phyloP scores from a whole-genome alignment of 1,139 yeast species.

The Blastobotrys capitulatus region DNA sequence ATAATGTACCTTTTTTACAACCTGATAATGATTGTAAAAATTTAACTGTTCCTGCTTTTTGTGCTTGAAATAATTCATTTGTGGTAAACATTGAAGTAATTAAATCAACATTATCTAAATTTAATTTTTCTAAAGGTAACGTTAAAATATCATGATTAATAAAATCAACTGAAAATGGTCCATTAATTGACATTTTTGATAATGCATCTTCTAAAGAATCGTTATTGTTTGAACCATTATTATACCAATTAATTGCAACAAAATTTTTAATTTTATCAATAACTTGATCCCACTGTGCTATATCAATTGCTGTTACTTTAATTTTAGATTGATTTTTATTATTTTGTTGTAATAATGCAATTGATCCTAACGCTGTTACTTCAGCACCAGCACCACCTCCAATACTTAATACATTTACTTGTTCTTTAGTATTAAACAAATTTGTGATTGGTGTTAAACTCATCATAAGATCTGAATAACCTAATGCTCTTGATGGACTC shows the following conservation, averaged over 20 bases:
- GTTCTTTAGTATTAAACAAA: slow-evolving; percentile 10
- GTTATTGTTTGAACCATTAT: slow-evolving; percentile 3
- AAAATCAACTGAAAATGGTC: slow-evolving; percentile 42
- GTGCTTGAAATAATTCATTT: slow-evolving; percentile 72
- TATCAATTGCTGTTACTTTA: slow-evolving; percentile 56
- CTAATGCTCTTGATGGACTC: slow-evolving; percentile 78
- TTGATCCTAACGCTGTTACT: slow-evolving; percentile 60
- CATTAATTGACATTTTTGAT: slow-evolving; percentile 12
- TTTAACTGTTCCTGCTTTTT: slow-evolving; percentile 54
- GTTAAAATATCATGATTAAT: slow-evolving; percentile 44
- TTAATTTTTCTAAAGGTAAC: slow-evolving; percentile 23
- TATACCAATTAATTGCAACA: slow-evolving; percentile 30
- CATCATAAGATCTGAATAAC: slow-evolving; percentile 62
- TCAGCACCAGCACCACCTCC: slow-evolving; percentile 95
- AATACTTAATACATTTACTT: slow-evolving; percentile 49
- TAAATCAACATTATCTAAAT: slow-evolving; percentile 33
- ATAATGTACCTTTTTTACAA: slow-evolving; percentile 51
- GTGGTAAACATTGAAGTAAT: slow-evolving; percentile 79
- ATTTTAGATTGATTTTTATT: slow-evolving; percentile 24
- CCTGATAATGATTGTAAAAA: slow-evolving; percentile 47
- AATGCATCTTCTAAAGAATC: slow-evolving; percentile 13
- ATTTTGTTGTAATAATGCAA: slow-evolving; percentile 34
- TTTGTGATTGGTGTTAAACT: slow-evolving; percentile 15
- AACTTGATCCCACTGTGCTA: slow-evolving; percentile 69
- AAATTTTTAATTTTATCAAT: slow-evolving; percentile 41